Evolutionary conservation across 768 basidiomycete species (phyloP), one percentile per base, ranked within the genome.

Genomic region (Scleroderma citrinum): DNA sequence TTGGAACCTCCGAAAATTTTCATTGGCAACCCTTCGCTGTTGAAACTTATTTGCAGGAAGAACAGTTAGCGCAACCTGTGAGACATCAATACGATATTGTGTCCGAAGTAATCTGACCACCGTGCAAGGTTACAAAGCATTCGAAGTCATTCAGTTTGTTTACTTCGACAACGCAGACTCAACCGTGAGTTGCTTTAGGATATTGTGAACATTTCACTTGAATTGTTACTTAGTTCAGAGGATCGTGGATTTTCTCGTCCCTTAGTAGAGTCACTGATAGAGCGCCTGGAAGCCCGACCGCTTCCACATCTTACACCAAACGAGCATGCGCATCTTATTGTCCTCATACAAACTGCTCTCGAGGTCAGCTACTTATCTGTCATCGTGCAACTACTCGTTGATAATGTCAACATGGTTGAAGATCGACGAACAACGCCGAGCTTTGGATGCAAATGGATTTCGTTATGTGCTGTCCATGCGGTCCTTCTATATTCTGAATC

Each of bases 401-500:
- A 49, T 49, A 11, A 12, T 45, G 53, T 47, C 24, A 43, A 17
- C 42, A 13, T n/a, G 31, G 14, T 23, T 47, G 24, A 55, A 96
- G 92, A 83, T 91, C 31, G 88, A 97, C 42, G 87, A 92, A 56
- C 92, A 94, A 62, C 80, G 83, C 2, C 81, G 93, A n/a, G 83
- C 94, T 0, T 71, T 97, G 21, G 95, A 99, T 67, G 71, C 88
- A 2, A 94, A 93, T 63, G 96, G 95, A 1, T 73, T 96, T 40
- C 85, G 95, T 39, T 99, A 94, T 69, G 77, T 97, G 30, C 85
- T 93, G 48, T 90, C 92, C 13, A 85, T 98, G 81, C 81, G 92
- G 7, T 88, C 90, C 4, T 94, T 93, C 62, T 87, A 89, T 63
- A 91, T 93, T 49, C 72, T 89, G 51, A 90, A 92, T 59, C 74